phyloP scores from a whole-genome alignment of 2,329 filamentous ascomycete genomes.

The Monilinia fructicola region DNA sequence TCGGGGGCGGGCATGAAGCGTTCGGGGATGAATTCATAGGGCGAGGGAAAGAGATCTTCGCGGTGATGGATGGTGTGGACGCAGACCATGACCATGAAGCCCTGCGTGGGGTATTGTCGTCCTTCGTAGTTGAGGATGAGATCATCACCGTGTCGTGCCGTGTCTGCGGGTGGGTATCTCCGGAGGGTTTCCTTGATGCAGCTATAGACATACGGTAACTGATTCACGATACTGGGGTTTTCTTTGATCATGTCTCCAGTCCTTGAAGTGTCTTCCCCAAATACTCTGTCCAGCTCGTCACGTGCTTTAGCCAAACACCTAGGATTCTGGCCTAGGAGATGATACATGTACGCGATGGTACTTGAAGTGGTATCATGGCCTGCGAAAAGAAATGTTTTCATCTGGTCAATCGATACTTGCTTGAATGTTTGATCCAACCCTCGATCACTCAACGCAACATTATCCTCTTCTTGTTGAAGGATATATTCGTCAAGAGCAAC shows the following conservation, averaged over 20 bases:
- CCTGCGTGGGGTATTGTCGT: conserved; percentile 25
- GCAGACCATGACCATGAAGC: conserved; percentile 27
- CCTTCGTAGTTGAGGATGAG: conserved; percentile 19
- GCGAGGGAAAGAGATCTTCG: conserved; percentile 45
- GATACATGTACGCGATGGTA: conserved; percentile 30
- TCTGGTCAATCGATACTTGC: conserved; percentile 28
- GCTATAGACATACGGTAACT: conserved; percentile 30
- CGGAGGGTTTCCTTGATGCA: conserved; percentile 35
- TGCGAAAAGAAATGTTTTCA: conserved; percentile 31
- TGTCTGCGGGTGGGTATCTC: conserved; percentile 30
- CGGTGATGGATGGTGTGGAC: conserved; percentile 36
- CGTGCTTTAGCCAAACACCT: conserved; percentile 28
- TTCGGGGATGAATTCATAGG: conserved; percentile 49
- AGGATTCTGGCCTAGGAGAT: conserved; percentile 31
- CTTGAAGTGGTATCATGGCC: conserved; percentile 35
- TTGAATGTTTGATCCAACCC: conserved; percentile 30
- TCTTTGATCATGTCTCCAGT: conserved; percentile 23
- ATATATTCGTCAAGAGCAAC: conserved; percentile 32
- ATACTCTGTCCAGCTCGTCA: conserved; percentile 32
- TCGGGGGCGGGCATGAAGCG: conserved; percentile 44
- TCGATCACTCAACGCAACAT: conserved; percentile 8
- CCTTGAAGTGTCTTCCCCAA: conserved; percentile 29
- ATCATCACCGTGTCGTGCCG: conserved; percentile 25
- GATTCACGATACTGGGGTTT: conserved; percentile 29
- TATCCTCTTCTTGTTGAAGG: conserved; percentile 22